Evolutionary conservation across 139 green algal genomes (phyloP), one percentile per base, ranked within the genome.

Genomic region (Chara braunii): DNA sequence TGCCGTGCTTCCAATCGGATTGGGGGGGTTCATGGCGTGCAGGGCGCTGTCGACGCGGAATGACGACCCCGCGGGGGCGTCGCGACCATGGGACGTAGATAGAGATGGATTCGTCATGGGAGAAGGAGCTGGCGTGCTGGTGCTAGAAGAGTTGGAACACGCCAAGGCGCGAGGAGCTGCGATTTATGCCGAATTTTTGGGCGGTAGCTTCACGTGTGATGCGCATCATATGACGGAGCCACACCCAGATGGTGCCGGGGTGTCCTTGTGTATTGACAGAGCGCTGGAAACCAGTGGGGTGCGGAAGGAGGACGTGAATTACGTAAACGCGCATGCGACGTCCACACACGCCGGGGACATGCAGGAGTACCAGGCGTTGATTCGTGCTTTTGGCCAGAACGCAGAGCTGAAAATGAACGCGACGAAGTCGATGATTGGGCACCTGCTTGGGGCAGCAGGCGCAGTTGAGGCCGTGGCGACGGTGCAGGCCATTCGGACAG

Each of bases 191-290:
- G 94, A 99, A 82, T 98, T 97, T 81, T 59, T 98, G 40, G 94
- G 94, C 26, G 92, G 91, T 31, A 90, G 84, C 36, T 74, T 96
- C 45, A 97, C 86, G 0, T 99, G 93, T 77, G 94, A 99, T 52
- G 94, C 94, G 5, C 84, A 99, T 85, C 94, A 99, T 85, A 98
- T 98, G 90, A 99, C 93, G 9, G 91, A 99, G 75, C 94, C 94
- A 2, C 87, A 94, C 30, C 74, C 89, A 3, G 90, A 98, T 30
- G 63, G 63, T 72, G 6, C 26, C 9, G 65, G 65, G 14, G 65
- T 74, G 18, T 35, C 22, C 12, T 28, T 74, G 14, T 74, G 65
- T 43, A 71, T 74, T 14, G 30, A 74, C 32, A 32, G 34, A 6
- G 65, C 65, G 22, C 33, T 70, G 57, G 26, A 44, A 18, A 30